phyloP scores from a whole-genome alignment of 163 green algal genomes.

The Smithsoniella earleae region DNA sequence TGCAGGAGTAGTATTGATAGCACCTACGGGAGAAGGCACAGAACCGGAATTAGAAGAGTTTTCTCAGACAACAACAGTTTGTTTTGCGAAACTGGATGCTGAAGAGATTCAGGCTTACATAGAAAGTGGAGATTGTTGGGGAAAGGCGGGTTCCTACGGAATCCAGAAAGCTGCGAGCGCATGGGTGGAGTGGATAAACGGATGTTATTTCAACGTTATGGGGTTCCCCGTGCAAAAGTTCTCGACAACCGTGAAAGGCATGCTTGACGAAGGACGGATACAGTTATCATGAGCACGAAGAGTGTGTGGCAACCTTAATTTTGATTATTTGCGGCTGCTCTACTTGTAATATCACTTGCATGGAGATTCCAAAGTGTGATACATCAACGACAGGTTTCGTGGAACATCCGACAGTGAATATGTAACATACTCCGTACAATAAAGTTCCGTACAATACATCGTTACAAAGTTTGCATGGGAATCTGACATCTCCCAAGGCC shows the following conservation, averaged over 20 bases:
- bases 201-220: conserved; percentile 86
- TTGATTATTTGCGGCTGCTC: too few species aligned
- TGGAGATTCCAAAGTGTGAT: too few species aligned
- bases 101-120: conserved; percentile 68
- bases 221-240: conserved; percentile 66
- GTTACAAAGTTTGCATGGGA: too few species aligned
- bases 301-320: too few species aligned
- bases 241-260: conserved; percentile 9
- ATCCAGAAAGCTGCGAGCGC: conserved; percentile 67
- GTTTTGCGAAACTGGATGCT: conserved; percentile 59
- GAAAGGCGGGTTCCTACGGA: conserved; percentile 69
- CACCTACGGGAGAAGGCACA: neutral
- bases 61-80: conserved; percentile 55
- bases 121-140: conserved; percentile 69
- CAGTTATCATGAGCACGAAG: too few species aligned
- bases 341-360: too few species aligned
- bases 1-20: conserved; percentile 16
- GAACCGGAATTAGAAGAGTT: conserved; percentile 45
- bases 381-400: too few species aligned
- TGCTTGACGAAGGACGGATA: conserved; percentile 31
- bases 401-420: too few species aligned
- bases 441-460: too few species aligned
- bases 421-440: too few species aligned
- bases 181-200: conserved; percentile 68
- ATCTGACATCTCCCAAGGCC: too few species aligned